Evolutionary conservation across 345 rosid genomes (phyloP).

Genomic region (Syzygium grande): DNA sequence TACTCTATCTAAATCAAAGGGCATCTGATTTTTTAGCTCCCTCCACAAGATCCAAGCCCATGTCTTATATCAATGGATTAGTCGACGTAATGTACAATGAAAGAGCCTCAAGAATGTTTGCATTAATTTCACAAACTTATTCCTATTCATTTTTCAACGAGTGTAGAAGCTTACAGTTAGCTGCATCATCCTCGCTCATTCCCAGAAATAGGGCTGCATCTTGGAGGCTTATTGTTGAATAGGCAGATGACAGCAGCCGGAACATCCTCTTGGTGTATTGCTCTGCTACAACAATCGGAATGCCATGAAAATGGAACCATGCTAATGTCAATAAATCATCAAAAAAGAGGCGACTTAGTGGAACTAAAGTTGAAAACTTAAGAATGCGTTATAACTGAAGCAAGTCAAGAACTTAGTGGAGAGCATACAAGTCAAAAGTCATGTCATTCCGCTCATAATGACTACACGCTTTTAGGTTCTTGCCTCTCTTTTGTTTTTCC

Average conservation of each 20-base stretch:
- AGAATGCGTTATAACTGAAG: background rate
- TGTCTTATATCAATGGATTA: background rate
- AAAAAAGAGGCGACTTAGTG: background rate
- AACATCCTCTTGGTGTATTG: conserved; percentile 75
- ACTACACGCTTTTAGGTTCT: background rate
- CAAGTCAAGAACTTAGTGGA: background rate
- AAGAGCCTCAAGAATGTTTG: background rate
- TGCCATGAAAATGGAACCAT: background rate
- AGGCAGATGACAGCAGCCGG: conserved; percentile 69
- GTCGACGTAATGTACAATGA: background rate
- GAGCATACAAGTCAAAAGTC: background rate
- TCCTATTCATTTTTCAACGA: background rate
- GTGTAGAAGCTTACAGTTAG: conserved; percentile 46
- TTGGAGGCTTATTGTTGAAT: conserved; percentile 63
- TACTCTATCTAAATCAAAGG: background rate
- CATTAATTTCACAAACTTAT: background rate
- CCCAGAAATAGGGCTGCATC: conserved; percentile 82
- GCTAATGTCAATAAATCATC: background rate
- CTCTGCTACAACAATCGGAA: conserved; percentile 32
- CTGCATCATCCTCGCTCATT: conserved; percentile 75
- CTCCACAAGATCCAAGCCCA: background rate
- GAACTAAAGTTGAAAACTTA: background rate
- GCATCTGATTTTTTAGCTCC: background rate
- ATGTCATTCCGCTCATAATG: background rate
- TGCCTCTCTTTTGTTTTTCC: background rate